phyloP scores from a whole-genome alignment of 495 filamentous ascomycete genomes.

The Melanomma pulvis-pyrius region DNA sequence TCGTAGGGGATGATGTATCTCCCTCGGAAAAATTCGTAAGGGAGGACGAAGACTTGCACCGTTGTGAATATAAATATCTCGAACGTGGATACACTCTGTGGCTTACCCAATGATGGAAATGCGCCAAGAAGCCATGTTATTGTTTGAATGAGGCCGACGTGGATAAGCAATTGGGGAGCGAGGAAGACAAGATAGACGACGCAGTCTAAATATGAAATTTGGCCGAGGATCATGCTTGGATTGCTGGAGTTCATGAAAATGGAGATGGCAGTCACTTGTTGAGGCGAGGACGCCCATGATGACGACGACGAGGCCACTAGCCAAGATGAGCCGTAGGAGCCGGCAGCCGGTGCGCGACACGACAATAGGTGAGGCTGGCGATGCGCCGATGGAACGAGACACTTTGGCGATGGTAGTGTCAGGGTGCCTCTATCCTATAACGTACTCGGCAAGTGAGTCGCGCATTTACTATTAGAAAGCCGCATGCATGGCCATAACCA shows the following conservation, averaged over 20 bases:
- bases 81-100: not conserved
- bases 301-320: conserved; percentile 2
- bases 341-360: not conserved
- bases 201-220: conserved; percentile 73
- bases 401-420: not conserved
- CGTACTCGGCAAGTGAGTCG: no score
- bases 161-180: conserved; percentile 64
- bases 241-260: no score
- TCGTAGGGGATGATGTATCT: conserved; percentile 54
- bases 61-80: conserved; percentile 34
- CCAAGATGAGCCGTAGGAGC: not conserved
- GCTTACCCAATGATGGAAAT: conserved; percentile 71
- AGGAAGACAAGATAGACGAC: conserved; percentile 67
- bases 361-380: not conserved
- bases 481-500: no score
- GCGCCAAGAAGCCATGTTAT: conserved; percentile 59
- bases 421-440: no score
- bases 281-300: not conserved
- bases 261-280: not conserved
- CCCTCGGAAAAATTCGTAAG: conserved; percentile 59
- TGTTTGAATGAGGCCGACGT: conserved; percentile 59
- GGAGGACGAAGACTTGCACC: conserved; percentile 57
- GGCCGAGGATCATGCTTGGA: conserved; percentile 60
- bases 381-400: not conserved
- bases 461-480: no score